These are phyloP conservation scores for Imleria badia DNA, from an alignment of 768 basidiomycete species.

Conservation along the genomic window DNA sequence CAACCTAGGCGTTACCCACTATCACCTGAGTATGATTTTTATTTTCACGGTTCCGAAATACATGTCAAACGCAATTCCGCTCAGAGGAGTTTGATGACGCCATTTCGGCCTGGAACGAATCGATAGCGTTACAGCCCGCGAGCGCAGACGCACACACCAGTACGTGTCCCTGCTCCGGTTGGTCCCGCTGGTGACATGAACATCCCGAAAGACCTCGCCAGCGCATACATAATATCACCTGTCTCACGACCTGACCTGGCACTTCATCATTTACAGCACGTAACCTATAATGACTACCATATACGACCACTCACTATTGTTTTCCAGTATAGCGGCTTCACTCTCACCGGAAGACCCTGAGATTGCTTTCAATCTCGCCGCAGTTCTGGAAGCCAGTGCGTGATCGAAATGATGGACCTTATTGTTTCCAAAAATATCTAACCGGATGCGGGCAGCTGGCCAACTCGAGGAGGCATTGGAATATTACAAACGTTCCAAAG, in stretches of 20 bases:
- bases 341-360: constrained; percentile 88
- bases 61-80: constrained; percentile 15
- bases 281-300: constrained; percentile 30
- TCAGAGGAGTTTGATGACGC: constrained; percentile 87
- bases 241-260: constrained; percentile 83
- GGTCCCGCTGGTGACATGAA: constrained; percentile 21
- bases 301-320: constrained; percentile 34
- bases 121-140: constrained; percentile 75
- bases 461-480: constrained; percentile 76
- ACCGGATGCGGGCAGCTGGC: constrained; percentile 52
- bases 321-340: constrained; percentile 71
- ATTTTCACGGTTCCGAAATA: constrained; percentile 15
- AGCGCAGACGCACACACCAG: constrained; percentile 89
- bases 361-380: constrained; percentile 89
- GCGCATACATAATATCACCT: constrained; percentile 83
- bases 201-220: constrained; percentile 67
- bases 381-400: constrained; percentile 86
- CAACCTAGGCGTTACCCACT: constrained; percentile 87
- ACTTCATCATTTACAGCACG: constrained; percentile 77
- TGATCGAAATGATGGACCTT: constrained; percentile 30
- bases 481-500: constrained; percentile 78
- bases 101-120: constrained; percentile 84
- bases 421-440: constrained; percentile 37
- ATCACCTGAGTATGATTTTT: constrained; percentile 67
- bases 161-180: constrained; percentile 39